Evolutionary conservation across 495 filamentous ascomycete genomes (phyloP), one percentile per base, ranked within the genome.

Genomic region (Aspergillus incahuasiensis): DNA sequence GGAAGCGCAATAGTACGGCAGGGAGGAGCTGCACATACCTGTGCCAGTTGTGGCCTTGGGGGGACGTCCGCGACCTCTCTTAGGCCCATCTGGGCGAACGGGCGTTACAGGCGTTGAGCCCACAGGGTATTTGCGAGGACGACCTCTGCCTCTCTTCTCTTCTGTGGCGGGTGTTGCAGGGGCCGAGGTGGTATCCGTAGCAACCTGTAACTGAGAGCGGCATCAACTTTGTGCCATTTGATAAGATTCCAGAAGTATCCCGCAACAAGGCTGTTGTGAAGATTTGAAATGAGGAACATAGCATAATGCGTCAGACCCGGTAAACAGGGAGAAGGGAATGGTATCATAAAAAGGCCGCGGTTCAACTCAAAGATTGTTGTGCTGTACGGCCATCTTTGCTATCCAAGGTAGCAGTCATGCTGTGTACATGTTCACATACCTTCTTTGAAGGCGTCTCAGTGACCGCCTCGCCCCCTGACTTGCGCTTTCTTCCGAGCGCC

Each of bases 41-140:
- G 50, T 50, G 39, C 46, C 52, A 25, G 46, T 43, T 13, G 66
- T 49, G 13, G 68, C 65, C 49, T 74, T 73, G 40, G 58, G 69
- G 15, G 69, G 73, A 41, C 73, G 71, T 28, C 73, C 73, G 21
- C 73, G 73, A 15, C 71, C 73, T 48, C 73, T 66, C 51, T 73
- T 75, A 20, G 72, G 67, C 9, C 64, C 66, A 13, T 62, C 52
- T 24, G 45, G 42, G 6, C 63, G 58, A 48, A 69, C 64, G 4
- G 68, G 65, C 4, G 35, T 52, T 9, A 69, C 64, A 3, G 68
- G 65, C 4, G 35, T 52, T 9, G 50, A 24, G 0, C 57, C 63
- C 25, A 62, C 63, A 16, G 71, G 68, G 48, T 65, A 63, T 53
- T 74, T 74, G 46, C 72, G 66, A 18, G 72, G 72, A 22, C 72